These are phyloP conservation scores for Vicia faba DNA, from an alignment of 306 rosid species.

Conservation along the genomic window DNA sequence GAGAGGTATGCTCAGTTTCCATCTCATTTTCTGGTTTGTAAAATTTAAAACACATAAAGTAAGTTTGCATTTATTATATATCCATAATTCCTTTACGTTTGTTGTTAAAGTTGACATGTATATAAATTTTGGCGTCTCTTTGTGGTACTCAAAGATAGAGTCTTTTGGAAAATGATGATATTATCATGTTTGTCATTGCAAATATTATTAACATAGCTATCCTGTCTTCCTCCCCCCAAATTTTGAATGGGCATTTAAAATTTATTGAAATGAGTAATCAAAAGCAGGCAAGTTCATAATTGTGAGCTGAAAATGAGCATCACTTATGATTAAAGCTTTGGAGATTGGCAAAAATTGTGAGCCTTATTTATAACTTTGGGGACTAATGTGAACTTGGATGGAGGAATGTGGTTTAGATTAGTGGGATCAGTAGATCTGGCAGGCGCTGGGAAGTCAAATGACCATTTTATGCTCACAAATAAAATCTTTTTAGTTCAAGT, in stretches of 20 bases:
- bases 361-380: slow-evolving; percentile 13
- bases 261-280: neutral
- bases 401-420: slow-evolving; percentile 16
- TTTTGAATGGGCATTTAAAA: slow-evolving; percentile 10
- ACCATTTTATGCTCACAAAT: slow-evolving; percentile 2
- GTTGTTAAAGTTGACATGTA: slow-evolving; percentile 16
- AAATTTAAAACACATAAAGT: slow-evolving; percentile 8
- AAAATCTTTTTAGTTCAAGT: slow-evolving; percentile 13
- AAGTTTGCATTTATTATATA: slow-evolving; percentile 11
- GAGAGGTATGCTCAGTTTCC: slow-evolving; percentile 60
- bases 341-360: slow-evolving; percentile 1
- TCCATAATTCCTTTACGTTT: slow-evolving; percentile 6
- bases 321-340: slow-evolving; percentile 16
- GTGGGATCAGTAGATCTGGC: slow-evolving; percentile 9
- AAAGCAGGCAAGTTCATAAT: slow-evolving; percentile 15
- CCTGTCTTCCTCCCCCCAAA: neutral
- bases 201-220: neutral
- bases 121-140: slow-evolving; percentile 4
- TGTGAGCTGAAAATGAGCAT: neutral
- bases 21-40: slow-evolving; percentile 28
- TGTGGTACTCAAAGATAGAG: slow-evolving; percentile 15
- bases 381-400: slow-evolving; percentile 25
- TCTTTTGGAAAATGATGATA: slow-evolving; percentile 16
- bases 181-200: slow-evolving; percentile 2
- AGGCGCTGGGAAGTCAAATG: slow-evolving; percentile 6